Evolutionary conservation across 148 eudicot genomes (phyloP).

Genomic region (Euryodendron excelsum): DNA sequence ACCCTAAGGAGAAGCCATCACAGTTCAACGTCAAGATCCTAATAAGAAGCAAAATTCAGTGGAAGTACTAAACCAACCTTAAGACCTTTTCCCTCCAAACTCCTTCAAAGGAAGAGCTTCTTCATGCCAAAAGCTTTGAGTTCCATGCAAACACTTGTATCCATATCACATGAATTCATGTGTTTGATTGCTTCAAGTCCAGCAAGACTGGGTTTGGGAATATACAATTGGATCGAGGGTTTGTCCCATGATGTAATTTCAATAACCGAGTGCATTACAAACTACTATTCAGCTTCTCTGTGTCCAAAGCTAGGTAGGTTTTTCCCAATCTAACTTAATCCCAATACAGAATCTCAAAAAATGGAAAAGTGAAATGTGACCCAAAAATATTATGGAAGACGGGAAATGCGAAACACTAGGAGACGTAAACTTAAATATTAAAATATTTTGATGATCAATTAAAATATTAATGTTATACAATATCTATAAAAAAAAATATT

Average conservation of each 20-base stretch:
- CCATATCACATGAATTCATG: not conserved
- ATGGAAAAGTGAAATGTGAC: too few species aligned
- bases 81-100: not conserved
- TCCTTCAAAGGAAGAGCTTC: not conserved
- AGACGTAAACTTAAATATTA: too few species aligned
- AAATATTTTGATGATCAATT: too few species aligned
- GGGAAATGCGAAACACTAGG: too few species aligned
- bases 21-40: too few species aligned
- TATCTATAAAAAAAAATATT: too few species aligned
- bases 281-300: not conserved
- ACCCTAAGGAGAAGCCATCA: too few species aligned
- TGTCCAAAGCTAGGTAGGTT: not conserved
- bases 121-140: not conserved
- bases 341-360: not conserved
- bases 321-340: not conserved
- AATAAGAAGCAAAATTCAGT: too few species aligned
- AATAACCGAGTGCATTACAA: not conserved
- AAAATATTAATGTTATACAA: too few species aligned
- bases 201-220: not conserved
- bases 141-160: not conserved
- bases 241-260: not conserved
- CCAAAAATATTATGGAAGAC: too few species aligned
- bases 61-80: too few species aligned
- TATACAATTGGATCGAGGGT: not conserved
- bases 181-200: not conserved